Evolutionary conservation across 2,329 filamentous ascomycete genomes (phyloP).

Genomic region (Sarocladium oryzae): DNA sequence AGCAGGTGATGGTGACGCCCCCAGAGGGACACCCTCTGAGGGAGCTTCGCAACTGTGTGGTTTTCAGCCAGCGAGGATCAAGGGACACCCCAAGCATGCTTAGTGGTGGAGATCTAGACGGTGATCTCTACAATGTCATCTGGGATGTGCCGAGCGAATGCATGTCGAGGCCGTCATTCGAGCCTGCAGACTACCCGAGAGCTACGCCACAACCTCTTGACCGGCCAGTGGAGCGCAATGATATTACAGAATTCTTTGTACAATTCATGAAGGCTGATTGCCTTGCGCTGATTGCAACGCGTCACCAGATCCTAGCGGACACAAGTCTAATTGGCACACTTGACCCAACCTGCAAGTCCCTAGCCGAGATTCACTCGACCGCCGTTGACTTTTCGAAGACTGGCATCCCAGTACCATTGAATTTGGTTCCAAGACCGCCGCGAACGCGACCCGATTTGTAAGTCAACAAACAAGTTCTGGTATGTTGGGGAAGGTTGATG

Average conservation of each 20-base stretch:
- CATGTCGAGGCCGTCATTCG: constrained; percentile 23
- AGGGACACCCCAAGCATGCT: constrained; percentile 74
- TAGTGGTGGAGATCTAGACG: constrained; percentile 77
- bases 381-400: constrained; percentile 75
- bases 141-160: constrained; percentile 50
- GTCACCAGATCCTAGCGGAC: constrained; percentile 61
- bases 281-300: constrained; percentile 57
- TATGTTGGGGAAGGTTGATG: constrained; percentile 8
- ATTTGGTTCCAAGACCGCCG: constrained; percentile 31
- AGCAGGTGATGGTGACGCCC: constrained; percentile 56
- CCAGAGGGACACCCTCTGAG: constrained; percentile 52
- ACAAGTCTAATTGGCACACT: constrained; percentile 43
- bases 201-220: constrained; percentile 51
- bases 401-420: constrained; percentile 51
- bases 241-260: constrained; percentile 80
- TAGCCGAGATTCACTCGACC: constrained; percentile 61
- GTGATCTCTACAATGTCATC: constrained; percentile 75
- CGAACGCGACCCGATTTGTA: too few species aligned
- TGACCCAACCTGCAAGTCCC: constrained; percentile 40
- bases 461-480: too few species aligned
- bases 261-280: constrained; percentile 65
- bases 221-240: constrained; percentile 49
- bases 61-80: constrained; percentile 64
- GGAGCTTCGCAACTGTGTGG: constrained; percentile 63
- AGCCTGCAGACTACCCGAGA: constrained; percentile 64